Evolutionary conservation across 441 rosid species (phyloP).

Genomic region (Heliophila coronopifolia): DNA sequence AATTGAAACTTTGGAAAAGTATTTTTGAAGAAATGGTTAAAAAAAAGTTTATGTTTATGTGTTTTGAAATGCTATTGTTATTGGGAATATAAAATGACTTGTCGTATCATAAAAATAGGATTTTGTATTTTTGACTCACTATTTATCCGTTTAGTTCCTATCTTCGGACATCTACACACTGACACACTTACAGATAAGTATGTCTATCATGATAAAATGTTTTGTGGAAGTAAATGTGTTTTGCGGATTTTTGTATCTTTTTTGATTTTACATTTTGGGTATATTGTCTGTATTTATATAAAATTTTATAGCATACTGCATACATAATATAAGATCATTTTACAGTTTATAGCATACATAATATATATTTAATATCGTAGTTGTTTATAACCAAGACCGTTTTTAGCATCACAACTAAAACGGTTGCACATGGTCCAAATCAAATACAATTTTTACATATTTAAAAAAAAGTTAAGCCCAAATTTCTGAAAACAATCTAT

Average conservation of each 20-base stretch:
- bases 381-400: too few relatives aligned
- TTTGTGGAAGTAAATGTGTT: neutral
- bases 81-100: conserved; percentile 18
- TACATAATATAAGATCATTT: too few relatives aligned
- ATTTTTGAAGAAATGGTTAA: conserved; percentile 7
- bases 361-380: too few relatives aligned
- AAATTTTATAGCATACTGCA: neutral
- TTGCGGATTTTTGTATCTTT: conserved; percentile 2
- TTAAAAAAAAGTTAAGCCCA: too few relatives aligned
- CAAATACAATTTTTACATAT: too few relatives aligned
- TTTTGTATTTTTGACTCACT: conserved; percentile 17
- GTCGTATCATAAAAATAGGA: conserved; percentile 15
- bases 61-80: conserved; percentile 3
- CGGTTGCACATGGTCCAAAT: too few relatives aligned
- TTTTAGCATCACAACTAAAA: too few relatives aligned
- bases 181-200: neutral
- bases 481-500: too few relatives aligned
- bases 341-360: neutral
- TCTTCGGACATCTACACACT: neutral
- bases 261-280: neutral
- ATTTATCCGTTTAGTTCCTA: conserved; percentile 14
- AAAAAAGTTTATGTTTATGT: too few relatives aligned
- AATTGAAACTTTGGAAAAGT: neutral
- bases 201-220: conserved; percentile 16
- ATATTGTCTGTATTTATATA: neutral